Evolutionary conservation across 2,329 filamentous ascomycete genomes (phyloP).

Genomic region (Penicillium sp.): DNA sequence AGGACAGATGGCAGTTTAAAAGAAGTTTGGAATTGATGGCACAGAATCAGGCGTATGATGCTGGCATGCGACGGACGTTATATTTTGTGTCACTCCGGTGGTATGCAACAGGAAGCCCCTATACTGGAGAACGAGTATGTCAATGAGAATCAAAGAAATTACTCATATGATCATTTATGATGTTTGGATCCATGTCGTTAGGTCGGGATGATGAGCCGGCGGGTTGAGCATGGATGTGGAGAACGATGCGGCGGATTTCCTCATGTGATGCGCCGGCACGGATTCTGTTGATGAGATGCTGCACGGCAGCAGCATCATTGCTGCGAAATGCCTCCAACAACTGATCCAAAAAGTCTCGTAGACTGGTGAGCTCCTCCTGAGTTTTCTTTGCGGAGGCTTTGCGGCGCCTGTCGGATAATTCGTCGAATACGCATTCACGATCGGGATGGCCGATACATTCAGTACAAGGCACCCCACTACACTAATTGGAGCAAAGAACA

Average conservation of each 20-base stretch:
- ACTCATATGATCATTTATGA: slow-evolving; percentile 5
- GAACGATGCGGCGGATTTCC: background rate
- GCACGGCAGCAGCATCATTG: slow-evolving; percentile 18
- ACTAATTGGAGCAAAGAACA: slow-evolving; percentile 22
- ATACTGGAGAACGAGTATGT: background rate
- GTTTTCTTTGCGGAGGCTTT: slow-evolving; percentile 32
- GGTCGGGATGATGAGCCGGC: background rate
- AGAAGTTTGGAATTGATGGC: background rate
- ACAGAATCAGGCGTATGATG: slow-evolving; percentile 2
- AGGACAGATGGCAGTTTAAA: background rate
- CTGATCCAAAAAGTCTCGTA: slow-evolving; percentile 28
- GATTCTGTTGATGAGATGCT: slow-evolving; percentile 28
- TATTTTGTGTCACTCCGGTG: slow-evolving; percentile 8
- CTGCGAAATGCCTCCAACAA: slow-evolving; percentile 28
- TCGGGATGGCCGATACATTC: slow-evolving; percentile 33
- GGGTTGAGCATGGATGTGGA: background rate
- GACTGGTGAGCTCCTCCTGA: slow-evolving; percentile 31
- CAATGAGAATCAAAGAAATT: slow-evolving; percentile 10
- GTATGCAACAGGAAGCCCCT: slow-evolving; percentile 12
- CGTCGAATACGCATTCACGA: slow-evolving; percentile 36
- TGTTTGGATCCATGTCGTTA: slow-evolving; percentile 4
- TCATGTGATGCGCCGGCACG: slow-evolving; percentile 21
- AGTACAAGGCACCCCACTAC: slow-evolving; percentile 32
- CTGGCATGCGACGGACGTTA: slow-evolving; percentile 5
- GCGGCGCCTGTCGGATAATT: slow-evolving; percentile 37